A percentile compares a stretch with the other conserved stretches of the same genome.
Conservation (phyloP, 179 eudicot genomes). For the Silene coronaria region DNA sequence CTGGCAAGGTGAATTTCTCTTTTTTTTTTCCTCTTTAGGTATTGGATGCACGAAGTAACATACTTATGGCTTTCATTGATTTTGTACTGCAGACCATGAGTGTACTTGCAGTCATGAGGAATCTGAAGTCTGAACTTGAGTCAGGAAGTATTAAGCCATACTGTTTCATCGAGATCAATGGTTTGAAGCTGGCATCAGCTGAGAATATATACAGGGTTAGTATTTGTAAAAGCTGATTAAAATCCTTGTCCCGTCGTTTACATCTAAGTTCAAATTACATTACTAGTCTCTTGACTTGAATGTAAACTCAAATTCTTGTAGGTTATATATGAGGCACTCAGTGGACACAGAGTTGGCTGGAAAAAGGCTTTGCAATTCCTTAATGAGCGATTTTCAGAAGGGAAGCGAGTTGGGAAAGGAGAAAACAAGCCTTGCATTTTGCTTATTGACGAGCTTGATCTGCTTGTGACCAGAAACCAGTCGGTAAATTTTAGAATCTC, state of each 20-base stretch:
- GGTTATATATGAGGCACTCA: constrained; percentile 94
- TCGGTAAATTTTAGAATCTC: constrained; percentile 42
- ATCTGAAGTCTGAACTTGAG: constrained; percentile 79
- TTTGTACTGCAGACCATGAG: constrained; percentile 88
- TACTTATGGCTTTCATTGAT: constrained; percentile 8
- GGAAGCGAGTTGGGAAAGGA: constrained; percentile 52
- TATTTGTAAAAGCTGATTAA: constrained; percentile 5
- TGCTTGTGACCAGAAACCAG: constrained; percentile 90
- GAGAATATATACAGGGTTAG: constrained; percentile 87
- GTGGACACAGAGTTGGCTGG: constrained; percentile 89
- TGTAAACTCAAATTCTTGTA: constrained; percentile 28
- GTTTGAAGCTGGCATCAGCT: constrained; percentile 87
- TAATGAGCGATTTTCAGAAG: constrained; percentile 79
- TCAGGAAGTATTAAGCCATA: constrained; percentile 72
- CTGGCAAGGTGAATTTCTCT: constrained; percentile 66
- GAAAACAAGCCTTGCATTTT: constrained; percentile 82
- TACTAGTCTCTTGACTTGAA: neutral
- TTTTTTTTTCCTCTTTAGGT: neutral
- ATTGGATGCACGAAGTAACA: neutral
- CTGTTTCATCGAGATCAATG: constrained; percentile 83
- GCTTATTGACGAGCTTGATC: constrained; percentile 95
- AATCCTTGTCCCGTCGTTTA: constrained; percentile 8
- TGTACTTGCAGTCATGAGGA: constrained; percentile 87
- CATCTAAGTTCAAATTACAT: constrained; percentile 15
- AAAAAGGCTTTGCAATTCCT: constrained; percentile 80